Base-by-base conservation (phyloP, 2,329 filamentous ascomycete species). In the Aspergillus sp. region DNA sequence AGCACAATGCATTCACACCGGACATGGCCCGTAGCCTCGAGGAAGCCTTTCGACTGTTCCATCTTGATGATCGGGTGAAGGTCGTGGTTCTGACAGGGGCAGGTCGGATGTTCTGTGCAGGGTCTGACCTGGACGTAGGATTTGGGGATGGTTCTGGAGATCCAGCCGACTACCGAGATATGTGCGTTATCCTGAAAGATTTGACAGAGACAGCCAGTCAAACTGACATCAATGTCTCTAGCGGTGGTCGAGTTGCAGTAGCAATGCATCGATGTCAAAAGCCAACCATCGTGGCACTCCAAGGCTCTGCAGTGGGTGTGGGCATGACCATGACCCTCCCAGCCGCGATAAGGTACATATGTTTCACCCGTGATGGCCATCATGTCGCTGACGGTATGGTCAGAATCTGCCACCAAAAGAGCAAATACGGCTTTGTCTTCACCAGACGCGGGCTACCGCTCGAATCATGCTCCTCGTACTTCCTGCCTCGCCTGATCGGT, bases 351-450 rank as follows among this genome's bases (percentile, higher is more conserved):
- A 75, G 67, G 67, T 69, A n/a, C n/a, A n/a, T n/a, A 49, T 40
- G 40, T 21, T 25, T 47, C 6, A 10, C 19, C 29, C 14, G 4
- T 20, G 3, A n/a, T 29, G n/a, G 34, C 13, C 19, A 23, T n/a
- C 29, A 25, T 23, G 4, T 36, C 11, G 4, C 20, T 42, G 17
- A 42, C 19, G 9, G 13, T 4, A 11, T 2, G 3, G 9, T 10
- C 16, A 69, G 81, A 42, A 73, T 87, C 57, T 82, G 76, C 40
- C 83, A 81, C 58, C 66, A 72, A 38, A 71, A 74, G 10, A 85
- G 87, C 2, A 88, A 87, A 64, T 81, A 91, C 57, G 88, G 88
- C 48, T 89, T 91, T 65, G 87, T 90, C 16, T 92, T 91, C 68
- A 78, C 81, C 19, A 80, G 87, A 23, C 79, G 88, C 40, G 88